Percentiles rank a stretch among this genome's conserved stretches.
These are phyloP conservation scores for Myxozyma vanderwaltii DNA, from an alignment of 805 yeast species.

Conservation along the genomic window DNA sequence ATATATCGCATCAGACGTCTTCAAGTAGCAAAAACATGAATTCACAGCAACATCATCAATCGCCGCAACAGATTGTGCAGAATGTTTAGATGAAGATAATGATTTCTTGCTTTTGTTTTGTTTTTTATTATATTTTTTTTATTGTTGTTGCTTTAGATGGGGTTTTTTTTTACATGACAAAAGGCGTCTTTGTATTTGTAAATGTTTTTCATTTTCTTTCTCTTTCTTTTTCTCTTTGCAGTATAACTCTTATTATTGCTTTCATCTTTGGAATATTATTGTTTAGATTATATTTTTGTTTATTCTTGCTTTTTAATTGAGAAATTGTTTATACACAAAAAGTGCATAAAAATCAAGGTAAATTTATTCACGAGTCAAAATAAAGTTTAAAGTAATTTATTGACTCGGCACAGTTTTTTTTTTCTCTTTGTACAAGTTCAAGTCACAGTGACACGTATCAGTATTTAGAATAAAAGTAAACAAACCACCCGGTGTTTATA, in stretches of 20 bases:
- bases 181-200: not conserved
- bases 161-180: not conserved
- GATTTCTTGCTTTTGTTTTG: not conserved
- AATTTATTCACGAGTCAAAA: no score
- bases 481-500: no score
- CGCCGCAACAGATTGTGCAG: not conserved
- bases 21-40: not conserved
- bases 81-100: not conserved
- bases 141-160: not conserved
- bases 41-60: not conserved
- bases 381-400: not conserved
- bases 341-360: no score
- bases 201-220: no score
- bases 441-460: no score
- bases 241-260: not conserved
- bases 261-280: not conserved
- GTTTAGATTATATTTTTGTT: not conserved
- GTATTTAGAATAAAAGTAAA: no score
- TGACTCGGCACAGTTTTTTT: conserved; percentile 3
- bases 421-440: not conserved
- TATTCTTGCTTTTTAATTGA: not conserved
- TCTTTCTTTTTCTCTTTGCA: not conserved
- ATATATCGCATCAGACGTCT: not conserved
- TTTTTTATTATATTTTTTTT: not conserved
- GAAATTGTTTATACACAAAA: not conserved